Base-by-base conservation (phyloP, 768 basidiomycete species). In the Chiua virens region DNA sequence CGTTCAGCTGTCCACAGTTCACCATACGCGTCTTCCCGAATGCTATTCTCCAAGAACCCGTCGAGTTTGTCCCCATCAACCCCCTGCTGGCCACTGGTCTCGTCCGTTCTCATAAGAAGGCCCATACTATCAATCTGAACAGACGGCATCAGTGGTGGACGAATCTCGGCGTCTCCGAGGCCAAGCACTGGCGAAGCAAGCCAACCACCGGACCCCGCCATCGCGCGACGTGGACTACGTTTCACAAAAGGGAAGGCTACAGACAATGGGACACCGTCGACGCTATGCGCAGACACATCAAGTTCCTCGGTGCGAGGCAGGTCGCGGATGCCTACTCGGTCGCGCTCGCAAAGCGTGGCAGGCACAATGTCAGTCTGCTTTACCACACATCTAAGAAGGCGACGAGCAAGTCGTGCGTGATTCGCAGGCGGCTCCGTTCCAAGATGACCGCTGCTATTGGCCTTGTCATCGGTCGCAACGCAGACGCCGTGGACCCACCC, bases 1-100 rank as follows among this genome's bases (percentile, higher is more conserved):
- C 32, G 35, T 58, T 59, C 13, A 47, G 40, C 14, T 63, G 56
- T 10, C 55, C 63, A 5, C 57, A 47, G 0, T 67, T 67, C 43
- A 42, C 56, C 17, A 36, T 66, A 11, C 62, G 62, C 34, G 65
- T 62, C 11, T 48, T 66, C 5, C 65, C 64, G 7, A 52, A 64
- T 13, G 50, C 57, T 17, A 22, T 62, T 15, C 56, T 66, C 9
- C 45, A 50, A 2, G 27, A 49, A 11, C 55, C 56, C 8, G 11
- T 14, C 35, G 46, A 59, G 3, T 54, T 52, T 35, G 52, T 59
- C 30, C 66, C 60, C 10, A 25, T 60, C 1, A 56, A 53, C 6
- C 66, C 63, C 17, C 40, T 62, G 28, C 53, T 56, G 25, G 58
- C 53, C 18, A 63, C 66, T 10, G 53, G 22, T 37, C 45, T 51